These are phyloP conservation scores for Leccinum disarticulatum DNA, from an alignment of 768 basidiomycete species.

Conservation along the genomic window DNA sequence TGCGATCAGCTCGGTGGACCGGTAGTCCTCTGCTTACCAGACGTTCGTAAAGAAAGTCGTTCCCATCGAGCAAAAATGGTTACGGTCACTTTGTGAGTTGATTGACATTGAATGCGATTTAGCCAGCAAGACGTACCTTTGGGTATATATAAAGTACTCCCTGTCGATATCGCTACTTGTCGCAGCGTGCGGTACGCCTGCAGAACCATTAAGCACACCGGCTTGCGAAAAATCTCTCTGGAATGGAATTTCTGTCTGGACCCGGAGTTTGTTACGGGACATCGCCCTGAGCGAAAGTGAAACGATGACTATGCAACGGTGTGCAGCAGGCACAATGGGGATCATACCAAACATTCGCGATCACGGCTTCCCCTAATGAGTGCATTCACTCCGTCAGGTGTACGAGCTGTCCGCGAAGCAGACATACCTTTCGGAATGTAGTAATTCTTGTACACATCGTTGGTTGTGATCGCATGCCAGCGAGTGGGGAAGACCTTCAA, in stretches of 20 bases:
- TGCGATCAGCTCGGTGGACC: not conserved
- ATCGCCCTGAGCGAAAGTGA: conserved; percentile 8
- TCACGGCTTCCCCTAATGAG: conserved; percentile 3
- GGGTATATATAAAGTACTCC: too few relatives aligned
- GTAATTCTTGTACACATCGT: not conserved
- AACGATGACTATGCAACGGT: too few relatives aligned
- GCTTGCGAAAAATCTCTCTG: not conserved
- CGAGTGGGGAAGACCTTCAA: not conserved
- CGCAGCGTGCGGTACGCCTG: too few relatives aligned
- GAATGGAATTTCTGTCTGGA: too few relatives aligned
- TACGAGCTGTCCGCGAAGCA: not conserved
- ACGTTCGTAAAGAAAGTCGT: conserved; percentile 1
- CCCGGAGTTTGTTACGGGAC: too few relatives aligned
- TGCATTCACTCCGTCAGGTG: not conserved
- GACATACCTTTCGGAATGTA: not conserved
- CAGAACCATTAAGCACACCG: too few relatives aligned
- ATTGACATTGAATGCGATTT: too few relatives aligned
- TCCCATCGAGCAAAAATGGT: too few relatives aligned
- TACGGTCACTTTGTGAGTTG: too few relatives aligned
- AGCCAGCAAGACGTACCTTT: too few relatives aligned
- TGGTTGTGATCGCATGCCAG: not conserved
- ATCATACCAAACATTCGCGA: conserved; percentile 11
- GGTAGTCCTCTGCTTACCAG: conserved; percentile 2
- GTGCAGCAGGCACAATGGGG: too few relatives aligned
- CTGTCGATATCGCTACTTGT: too few relatives aligned